Evolutionary conservation across 805 yeast genomes (phyloP).

Genomic region (Blastobotrys terrestris): DNA sequence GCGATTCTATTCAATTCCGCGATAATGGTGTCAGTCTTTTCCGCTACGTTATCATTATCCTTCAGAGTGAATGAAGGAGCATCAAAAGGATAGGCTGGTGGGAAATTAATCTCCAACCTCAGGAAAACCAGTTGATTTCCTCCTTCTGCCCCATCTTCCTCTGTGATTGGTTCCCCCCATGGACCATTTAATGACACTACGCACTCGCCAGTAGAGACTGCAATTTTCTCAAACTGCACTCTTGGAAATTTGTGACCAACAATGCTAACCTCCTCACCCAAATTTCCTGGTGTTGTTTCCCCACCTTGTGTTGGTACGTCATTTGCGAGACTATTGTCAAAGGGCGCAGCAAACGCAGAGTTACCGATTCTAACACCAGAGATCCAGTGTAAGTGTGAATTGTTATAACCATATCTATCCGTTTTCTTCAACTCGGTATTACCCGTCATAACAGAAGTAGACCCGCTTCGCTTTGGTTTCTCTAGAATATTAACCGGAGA

Average conservation of each 20-base stretch:
- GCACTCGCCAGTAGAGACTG: constrained; percentile 78
- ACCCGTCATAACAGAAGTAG: not conserved
- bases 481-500: not conserved
- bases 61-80: constrained; percentile 63
- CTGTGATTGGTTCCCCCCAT: constrained; percentile 44
- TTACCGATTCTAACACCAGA: constrained; percentile 81
- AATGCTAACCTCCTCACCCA: constrained; percentile 86
- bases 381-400: constrained; percentile 82
- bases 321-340: constrained; percentile 11
- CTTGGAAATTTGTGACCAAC: constrained; percentile 89
- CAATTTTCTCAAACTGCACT: constrained; percentile 76
- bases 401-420: constrained; percentile 22
- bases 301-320: constrained; percentile 24
- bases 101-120: constrained; percentile 64
- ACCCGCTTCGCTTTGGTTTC: not conserved
- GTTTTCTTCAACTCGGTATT: not conserved
- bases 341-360: constrained; percentile 33
- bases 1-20: constrained; percentile 50
- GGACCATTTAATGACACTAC: constrained; percentile 77
- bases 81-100: constrained; percentile 61
- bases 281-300: constrained; percentile 42
- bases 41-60: constrained; percentile 64
- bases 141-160: constrained; percentile 15
- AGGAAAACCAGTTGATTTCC: constrained; percentile 47
- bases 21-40: constrained; percentile 46